Conservation (phyloP, 441 rosid species). For the Viola pubescens region DNA sequence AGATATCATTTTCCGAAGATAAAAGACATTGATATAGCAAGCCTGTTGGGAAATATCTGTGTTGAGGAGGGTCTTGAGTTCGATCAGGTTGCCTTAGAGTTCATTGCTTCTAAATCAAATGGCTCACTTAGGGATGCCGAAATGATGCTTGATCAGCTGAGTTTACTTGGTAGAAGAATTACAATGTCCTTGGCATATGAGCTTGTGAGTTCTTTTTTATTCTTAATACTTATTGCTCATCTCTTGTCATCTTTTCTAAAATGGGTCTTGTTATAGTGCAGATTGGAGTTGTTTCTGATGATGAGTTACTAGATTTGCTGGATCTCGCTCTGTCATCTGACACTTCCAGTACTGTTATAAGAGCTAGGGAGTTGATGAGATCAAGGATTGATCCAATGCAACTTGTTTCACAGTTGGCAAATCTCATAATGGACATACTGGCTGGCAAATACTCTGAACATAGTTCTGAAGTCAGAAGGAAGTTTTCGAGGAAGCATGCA, state of each 20-base stretch:
- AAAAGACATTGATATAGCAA: conserved; percentile 48
- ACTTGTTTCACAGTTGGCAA: conserved; percentile 82
- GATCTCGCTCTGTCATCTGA: conserved; percentile 86
- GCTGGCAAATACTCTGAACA: conserved; percentile 56
- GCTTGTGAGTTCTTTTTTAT: conserved; percentile 49
- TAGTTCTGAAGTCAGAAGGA: conserved; percentile 49
- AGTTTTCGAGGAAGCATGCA: conserved; percentile 44
- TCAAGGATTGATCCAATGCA: conserved; percentile 90
- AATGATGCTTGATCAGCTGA: conserved; percentile 86
- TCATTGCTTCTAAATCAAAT: conserved; percentile 75
- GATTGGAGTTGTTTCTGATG: conserved; percentile 92
- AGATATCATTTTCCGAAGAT: conserved; percentile 69
- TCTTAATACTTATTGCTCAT: conserved; percentile 5
- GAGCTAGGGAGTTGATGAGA: conserved; percentile 86
- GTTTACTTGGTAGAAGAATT: conserved; percentile 73
- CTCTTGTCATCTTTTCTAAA: conserved; percentile 6
- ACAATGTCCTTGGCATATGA: conserved; percentile 64
- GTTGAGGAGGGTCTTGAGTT: conserved; percentile 61
- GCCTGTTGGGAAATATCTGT: conserved; percentile 57
- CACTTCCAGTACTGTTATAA: conserved; percentile 81
- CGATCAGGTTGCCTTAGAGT: conserved; percentile 65
- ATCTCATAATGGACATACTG: conserved; percentile 81
- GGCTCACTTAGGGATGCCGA: conserved; percentile 93
- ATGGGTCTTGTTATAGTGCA: conserved; percentile 28
- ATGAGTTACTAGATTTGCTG: conserved; percentile 81